Base-by-base conservation (phyloP, 192 early-diverging fungal species). In the Backusella tuberculispora region DNA sequence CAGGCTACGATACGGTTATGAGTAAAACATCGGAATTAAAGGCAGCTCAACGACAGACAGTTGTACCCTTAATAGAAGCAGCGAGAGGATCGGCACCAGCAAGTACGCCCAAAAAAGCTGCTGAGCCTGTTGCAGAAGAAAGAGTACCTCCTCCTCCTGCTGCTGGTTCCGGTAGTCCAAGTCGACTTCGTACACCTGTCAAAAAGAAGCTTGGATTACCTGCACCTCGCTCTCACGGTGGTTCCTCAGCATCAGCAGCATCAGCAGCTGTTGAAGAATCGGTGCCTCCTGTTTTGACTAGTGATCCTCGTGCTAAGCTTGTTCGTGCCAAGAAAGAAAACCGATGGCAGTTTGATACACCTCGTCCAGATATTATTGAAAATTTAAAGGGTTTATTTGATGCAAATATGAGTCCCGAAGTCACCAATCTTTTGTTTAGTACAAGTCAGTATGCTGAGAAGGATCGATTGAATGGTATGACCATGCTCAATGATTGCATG, bases 391-490 rank as follows among this genome's bases (percentile, higher is more conserved):
- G 87, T 53, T 92, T 95, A 67, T 89, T 82, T 47, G 84, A 88
- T 9, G 76, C 71, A 14, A 85, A 95, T 66, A 72, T 97, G 24
- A 85, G 81, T 48, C 80, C 89, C 7, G 78, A 84, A 24, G 71
- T 97, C 14, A 75, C 81, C 66, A 78, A 80, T 19, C 79, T 86
- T 9, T 77, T 96, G 78, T 97, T 96, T 68, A 91, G 90, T 69
- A 89, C 83, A 0, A 92, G 94, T 60, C 95, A 96, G 74, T 93
- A 97, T 85, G 93, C 93, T 79, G 96, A 97, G 73, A 89, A 91
- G 67, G 94, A 94, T 75, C 88, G 85, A 73, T 69, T 97, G 68
- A 77, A 74, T 13, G 95, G 88, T 0, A 73, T 97, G 43, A 86
- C 84, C 0, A 53, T 88, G 3, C 75, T 97, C 8, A 91, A 95